Evolutionary conservation across 306 rosid genomes (phyloP), one percentile per base, ranked within the genome.

Genomic region (Dicorynia guianensis): DNA sequence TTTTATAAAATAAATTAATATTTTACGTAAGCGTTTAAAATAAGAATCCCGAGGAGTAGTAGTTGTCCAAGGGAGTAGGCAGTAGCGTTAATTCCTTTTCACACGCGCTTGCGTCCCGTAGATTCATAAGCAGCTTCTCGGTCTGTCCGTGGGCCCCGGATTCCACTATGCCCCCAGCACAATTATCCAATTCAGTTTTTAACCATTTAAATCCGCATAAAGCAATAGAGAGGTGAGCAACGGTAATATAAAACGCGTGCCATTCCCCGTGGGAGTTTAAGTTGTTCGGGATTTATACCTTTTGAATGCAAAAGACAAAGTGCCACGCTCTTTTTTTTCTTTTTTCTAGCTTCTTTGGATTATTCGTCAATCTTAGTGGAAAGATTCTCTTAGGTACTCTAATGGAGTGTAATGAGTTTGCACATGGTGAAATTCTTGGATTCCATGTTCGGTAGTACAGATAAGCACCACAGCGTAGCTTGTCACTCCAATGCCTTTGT

Each of bases 321-420:
- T 13, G 43, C n/a, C 36, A 25, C 38, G 3, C 35, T 17, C 62
- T 56, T 15, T 25, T 43, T 55, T n/a, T 42, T 33, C 7, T 12
- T 9, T 54, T 8, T 40, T 67, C 4, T 34, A 18, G 1, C 25
- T 63, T 5, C 35, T 30, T 53, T 19, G 59, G 73, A 50, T 50
- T 36, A 53, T 69, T 25, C 11, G 12, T 59, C 43, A 11, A 47
- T 35, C 2, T 54, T 7, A 7, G 14, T 8, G 12, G 69, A 7
- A 81, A 10, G 70, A 39, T 46, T 63, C 74, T 38, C 50, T 17
- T 11, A 36, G 61, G 25, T 38, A 38, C 49, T 69, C 62, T 65
- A 35, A 86, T 82, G 93, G 87, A 84, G 75, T 76, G 86, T 55
- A 40, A 63, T 48, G 90, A 81, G 40, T 74, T 73, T 71, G 81